Base-by-base conservation (phyloP, 2,329 filamentous ascomycete species). In the Didymella arachidicola region DNA sequence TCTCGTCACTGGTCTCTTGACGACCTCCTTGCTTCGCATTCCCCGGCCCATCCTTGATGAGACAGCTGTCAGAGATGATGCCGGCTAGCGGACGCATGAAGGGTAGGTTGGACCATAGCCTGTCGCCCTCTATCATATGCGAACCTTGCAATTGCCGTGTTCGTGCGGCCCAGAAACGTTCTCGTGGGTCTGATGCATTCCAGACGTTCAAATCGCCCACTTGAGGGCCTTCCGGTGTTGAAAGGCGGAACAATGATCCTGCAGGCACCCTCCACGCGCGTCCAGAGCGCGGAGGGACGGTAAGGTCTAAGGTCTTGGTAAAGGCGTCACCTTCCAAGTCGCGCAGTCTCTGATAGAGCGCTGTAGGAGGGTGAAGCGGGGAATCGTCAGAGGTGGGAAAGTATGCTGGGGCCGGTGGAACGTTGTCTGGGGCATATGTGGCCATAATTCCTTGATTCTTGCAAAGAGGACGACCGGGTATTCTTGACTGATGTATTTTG, bases 141-240 rank as follows among this genome's bases (percentile, higher is more conserved):
- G 88, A 88, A 14, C 88, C 85, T 67, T 96, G 90, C 18, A 96
- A 83, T 73, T 96, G 91, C 57, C 88, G 84, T 12, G 91, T 95
- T 36, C 92, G 85, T 1, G 86, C 82, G 1, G 92, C 91, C 92
- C 91, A 96, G 80, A 96, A 92, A 41, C 87, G 83, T 74, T 96
- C 92, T 14, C 90, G 85, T 0, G 91, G 89, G 74, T 95, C 93
- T 62, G 87, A 79, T 5, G 83, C 81, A 67, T 89, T 91, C 90
- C 90, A 96, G 67, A 95, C 84, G 74, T 96, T 96, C 18, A 95
- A 79, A 68, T 95, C 92, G 53, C 91, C 90, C 47, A 96, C 66
- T 78, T 96, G 92, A 0, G 92, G 87, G 0, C 92, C 92, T 53
- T 88, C 80, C 0, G 90, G 90, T 0, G 91, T 94, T 57, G 87